These are phyloP conservation scores for Fusarium setosum DNA, from an alignment of 2,329 filamentous ascomycete species.

Conservation along the genomic window DNA sequence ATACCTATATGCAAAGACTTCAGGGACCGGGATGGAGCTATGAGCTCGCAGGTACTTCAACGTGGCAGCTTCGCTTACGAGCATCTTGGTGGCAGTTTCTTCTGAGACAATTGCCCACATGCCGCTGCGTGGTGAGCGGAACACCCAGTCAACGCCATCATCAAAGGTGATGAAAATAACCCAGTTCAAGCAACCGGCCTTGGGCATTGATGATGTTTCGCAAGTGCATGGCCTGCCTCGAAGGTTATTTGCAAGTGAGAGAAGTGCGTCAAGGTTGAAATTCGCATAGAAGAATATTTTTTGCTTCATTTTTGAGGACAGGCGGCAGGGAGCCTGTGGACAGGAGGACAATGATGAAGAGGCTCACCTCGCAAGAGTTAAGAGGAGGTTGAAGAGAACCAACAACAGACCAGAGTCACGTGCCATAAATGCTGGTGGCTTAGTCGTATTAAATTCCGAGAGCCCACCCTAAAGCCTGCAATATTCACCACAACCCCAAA, in stretches of 20 bases:
- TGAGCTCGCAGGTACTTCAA: constrained; percentile 29
- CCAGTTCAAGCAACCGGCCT: neutral
- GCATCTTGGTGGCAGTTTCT: constrained; percentile 34
- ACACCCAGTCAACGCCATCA: constrained; percentile 6
- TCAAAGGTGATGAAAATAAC: constrained; percentile 1
- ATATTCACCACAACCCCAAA: too few species aligned
- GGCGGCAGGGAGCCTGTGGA: too few species aligned
- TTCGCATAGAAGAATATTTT: neutral
- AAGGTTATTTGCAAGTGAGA: neutral
- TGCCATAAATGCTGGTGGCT: too few species aligned
- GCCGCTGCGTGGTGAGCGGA: constrained; percentile 1
- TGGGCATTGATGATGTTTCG: neutral
- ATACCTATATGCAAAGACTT: constrained; percentile 38
- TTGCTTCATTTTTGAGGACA: too few species aligned
- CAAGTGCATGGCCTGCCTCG: neutral
- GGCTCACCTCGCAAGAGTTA: too few species aligned
- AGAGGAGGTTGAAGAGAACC: too few species aligned
- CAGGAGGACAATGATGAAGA: too few species aligned
- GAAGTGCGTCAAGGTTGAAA: constrained; percentile 1
- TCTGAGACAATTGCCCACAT: neutral
- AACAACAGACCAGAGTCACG: too few species aligned
- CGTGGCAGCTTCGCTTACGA: constrained; percentile 38
- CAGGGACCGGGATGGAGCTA: constrained; percentile 34
- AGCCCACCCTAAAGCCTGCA: too few species aligned
- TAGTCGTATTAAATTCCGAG: too few species aligned